Percentiles rank a stretch among this genome's conserved stretches.
Evolutionary conservation across 1,139 yeast species (phyloP).

Genomic region (Magnusiomyces suaveolens): DNA sequence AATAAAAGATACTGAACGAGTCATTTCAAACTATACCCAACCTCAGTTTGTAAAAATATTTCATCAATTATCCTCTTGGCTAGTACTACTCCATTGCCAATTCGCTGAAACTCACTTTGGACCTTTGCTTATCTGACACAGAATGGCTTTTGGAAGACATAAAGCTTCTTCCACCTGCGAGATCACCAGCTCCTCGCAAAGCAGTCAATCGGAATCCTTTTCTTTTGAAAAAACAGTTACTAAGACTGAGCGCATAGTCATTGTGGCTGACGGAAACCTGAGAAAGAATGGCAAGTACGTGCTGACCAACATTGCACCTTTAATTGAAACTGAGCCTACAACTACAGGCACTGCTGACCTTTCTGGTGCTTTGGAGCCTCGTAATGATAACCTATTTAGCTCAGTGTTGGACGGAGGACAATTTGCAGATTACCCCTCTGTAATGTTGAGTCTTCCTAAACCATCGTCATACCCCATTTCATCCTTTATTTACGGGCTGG

Average conservation of each 20-base stretch:
- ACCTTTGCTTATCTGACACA: no score
- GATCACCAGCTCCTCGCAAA: not conserved
- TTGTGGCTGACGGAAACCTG: not conserved
- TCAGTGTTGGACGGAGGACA: not conserved
- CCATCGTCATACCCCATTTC: not conserved
- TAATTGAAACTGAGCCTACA: not conserved
- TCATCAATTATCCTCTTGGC: no score
- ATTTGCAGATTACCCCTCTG: not conserved
- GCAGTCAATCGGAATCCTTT: not conserved
- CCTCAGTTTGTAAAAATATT: no score
- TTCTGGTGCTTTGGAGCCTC: not conserved
- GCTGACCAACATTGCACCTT: not conserved
- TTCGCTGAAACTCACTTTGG: no score
- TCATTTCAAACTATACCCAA: no score
- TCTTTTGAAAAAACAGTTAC: not conserved
- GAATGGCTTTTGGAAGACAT: not conserved
- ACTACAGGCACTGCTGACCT: not conserved
- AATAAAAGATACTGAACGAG: no score
- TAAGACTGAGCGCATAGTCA: not conserved
- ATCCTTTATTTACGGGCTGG: constrained; percentile 22
- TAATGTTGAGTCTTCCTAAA: not conserved
- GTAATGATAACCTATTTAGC: not conserved
- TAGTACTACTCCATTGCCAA: no score
- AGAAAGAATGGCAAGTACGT: not conserved
- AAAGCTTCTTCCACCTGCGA: not conserved